Evolutionary conservation across 108 stramenopile genomes (phyloP).

Genomic region (Pseudonitzschia delicatissima): DNA sequence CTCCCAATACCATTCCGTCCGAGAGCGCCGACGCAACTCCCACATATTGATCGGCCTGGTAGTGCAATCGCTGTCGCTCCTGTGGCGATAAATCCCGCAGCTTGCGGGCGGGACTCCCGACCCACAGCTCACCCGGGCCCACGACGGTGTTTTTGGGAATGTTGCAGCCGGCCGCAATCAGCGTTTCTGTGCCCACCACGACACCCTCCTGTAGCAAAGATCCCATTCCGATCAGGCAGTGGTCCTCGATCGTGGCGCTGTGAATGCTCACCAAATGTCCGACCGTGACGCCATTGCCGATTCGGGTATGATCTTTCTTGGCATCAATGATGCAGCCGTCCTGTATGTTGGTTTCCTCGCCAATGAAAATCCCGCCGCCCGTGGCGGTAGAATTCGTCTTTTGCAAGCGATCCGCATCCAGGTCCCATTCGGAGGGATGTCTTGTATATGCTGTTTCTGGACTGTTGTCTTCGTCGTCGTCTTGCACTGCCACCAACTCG

Average conservation of each 20-base stretch:
- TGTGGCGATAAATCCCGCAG: conserved; percentile 67
- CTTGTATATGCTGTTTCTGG: neutral
- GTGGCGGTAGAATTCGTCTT: conserved; percentile 11
- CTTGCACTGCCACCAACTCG: neutral
- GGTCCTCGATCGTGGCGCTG: conserved; percentile 74
- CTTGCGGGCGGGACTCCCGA: conserved; percentile 81
- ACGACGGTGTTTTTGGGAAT: conserved; percentile 50
- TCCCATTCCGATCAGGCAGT: conserved; percentile 86
- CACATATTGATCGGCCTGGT: conserved; percentile 76
- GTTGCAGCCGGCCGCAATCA: conserved; percentile 84
- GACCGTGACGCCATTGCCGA: conserved; percentile 84
- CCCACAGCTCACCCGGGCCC: conserved; percentile 80
- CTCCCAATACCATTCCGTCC: conserved; percentile 80
- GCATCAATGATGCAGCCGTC: conserved; percentile 80
- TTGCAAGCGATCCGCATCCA: conserved; percentile 21
- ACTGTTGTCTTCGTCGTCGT: neutral
- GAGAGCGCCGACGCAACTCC: conserved; percentile 55
- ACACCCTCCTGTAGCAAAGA: conserved; percentile 58
- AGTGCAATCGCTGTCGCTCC: conserved; percentile 61
- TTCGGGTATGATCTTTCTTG: conserved; percentile 49
- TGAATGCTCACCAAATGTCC: conserved; percentile 84
- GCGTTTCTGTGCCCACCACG: conserved; percentile 57
- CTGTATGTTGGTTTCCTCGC: conserved; percentile 81
- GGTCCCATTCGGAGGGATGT: conserved; percentile 24
- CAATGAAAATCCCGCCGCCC: conserved; percentile 82